Conservation (phyloP, 768 basidiomycete species). For the Chiua virens region DNA sequence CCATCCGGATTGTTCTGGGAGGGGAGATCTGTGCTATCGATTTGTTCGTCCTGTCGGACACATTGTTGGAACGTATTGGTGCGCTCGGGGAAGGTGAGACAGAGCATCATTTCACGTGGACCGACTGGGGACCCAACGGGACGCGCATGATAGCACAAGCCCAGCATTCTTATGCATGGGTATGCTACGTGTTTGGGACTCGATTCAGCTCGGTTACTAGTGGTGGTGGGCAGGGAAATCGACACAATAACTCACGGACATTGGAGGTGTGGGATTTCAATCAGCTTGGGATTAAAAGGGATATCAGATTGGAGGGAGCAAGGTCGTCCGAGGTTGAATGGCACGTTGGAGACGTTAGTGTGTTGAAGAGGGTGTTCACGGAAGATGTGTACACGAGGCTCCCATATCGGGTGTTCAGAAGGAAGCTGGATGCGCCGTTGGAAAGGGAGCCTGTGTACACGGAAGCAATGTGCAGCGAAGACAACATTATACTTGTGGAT, state of each 20-base stretch:
- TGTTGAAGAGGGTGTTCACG: constrained; percentile 37
- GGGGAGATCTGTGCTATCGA: constrained; percentile 33
- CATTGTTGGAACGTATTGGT: constrained; percentile 32
- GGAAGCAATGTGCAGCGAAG: constrained; percentile 55
- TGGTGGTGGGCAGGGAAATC: constrained; percentile 8
- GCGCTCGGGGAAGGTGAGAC: constrained; percentile 13
- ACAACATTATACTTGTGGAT: constrained; percentile 53
- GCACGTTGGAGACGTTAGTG: constrained; percentile 26
- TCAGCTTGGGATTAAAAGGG: constrained; percentile 38
- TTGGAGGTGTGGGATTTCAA: constrained; percentile 55
- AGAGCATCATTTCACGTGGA: constrained; percentile 40
- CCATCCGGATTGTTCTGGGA: constrained; percentile 37
- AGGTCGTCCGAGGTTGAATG: constrained; percentile 17
- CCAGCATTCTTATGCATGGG: constrained; percentile 48
- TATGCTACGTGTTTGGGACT: constrained; percentile 56
- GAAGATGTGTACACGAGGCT: constrained; percentile 43
- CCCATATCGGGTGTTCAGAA: constrained; percentile 43
- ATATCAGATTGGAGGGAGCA: constrained; percentile 3
- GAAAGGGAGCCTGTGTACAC: constrained; percentile 13
- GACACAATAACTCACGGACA: constrained; percentile 12
- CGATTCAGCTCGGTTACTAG: constrained; percentile 39
- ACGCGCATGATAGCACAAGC: constrained; percentile 43
- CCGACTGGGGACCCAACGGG: constrained; percentile 50
- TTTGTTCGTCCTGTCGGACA: constrained; percentile 44
- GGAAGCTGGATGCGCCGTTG: constrained; percentile 15